Evolutionary conservation across 306 rosid species (phyloP).

Genomic region (Biancaea sappan): DNA sequence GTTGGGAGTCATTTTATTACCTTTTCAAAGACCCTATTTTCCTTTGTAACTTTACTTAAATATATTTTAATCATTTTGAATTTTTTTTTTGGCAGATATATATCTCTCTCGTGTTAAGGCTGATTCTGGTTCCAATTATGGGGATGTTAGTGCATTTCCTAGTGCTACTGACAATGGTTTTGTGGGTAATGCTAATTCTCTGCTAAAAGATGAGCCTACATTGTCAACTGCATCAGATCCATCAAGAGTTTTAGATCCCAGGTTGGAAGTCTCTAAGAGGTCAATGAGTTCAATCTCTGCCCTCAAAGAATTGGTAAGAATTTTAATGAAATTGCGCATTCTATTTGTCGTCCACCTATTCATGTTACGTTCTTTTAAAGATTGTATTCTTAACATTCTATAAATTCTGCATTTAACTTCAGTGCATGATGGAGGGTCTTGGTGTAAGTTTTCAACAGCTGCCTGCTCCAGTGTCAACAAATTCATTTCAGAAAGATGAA

Average conservation of each 20-base stretch:
- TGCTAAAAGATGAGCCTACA: conserved; percentile 52
- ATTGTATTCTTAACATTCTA: conserved; percentile 26
- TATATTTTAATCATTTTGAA: neutral
- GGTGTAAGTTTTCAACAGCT: conserved; percentile 58
- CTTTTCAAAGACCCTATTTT: neutral
- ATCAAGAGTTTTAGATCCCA: conserved; percentile 49
- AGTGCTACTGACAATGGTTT: conserved; percentile 61
- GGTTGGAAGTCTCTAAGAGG: conserved; percentile 51
- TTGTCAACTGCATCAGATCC: conserved; percentile 51
- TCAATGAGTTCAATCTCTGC: conserved; percentile 57
- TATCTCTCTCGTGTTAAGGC: conserved; percentile 67
- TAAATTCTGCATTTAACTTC: conserved; percentile 42
- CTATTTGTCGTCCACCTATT: neutral
- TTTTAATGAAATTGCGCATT: conserved; percentile 9
- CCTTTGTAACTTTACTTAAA: neutral
- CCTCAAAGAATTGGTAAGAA: conserved; percentile 74
- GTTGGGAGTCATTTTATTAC: neutral
- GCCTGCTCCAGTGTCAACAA: conserved; percentile 55
- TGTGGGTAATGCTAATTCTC: conserved; percentile 43
- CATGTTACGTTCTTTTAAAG: neutral
- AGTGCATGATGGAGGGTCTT: conserved; percentile 89
- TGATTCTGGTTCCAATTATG: conserved; percentile 62
- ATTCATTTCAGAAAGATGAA: conserved; percentile 73
- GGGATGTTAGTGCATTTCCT: conserved; percentile 58
- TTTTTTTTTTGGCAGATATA: conserved; percentile 53